Evolutionary conservation across 768 basidiomycete genomes (phyloP), one percentile per base, ranked within the genome.

Genomic region (Leccinellum rugosiceps): DNA sequence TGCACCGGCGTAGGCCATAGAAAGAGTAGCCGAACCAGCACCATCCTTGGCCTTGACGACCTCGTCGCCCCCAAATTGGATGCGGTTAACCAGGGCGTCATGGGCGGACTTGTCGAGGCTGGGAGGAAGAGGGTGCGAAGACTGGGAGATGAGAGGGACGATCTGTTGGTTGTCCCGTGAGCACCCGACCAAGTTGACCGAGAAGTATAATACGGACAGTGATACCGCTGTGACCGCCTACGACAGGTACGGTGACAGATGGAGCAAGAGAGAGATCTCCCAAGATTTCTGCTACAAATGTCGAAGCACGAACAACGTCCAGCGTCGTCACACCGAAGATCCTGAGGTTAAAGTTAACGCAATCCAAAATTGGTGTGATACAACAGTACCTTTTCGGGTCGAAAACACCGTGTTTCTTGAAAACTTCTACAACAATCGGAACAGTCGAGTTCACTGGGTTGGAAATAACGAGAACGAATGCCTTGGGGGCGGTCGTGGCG

Each of bases 401-500:
- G 71, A 89, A 98, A 28, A 92, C 89, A 46, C 86, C 87, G 62
- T 88, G 83, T 75, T 92, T 88, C 85, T 96, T 99, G 79, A 95
- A 84, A 35, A 96, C 88, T 75, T 98, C 96, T 15, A 85, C 93
- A 47, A 94, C 93, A 68, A 99, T 92, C 49, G 97, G 97, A 38
- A 98, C 96, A 38, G 97, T 98, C 44, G 96, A 98, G 84, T 99
- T 98, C 71, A 99, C 96, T 31, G 97, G 97, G 80, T 99, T 99
- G 65, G 97, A 96, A 74, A 99, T 98, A 64, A 99, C 94, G 50
- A 94, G 84, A 46, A 98, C 84, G 66, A 90, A 88, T 21, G 97
- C 97, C 69, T 94, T 94, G 58, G 96, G 96, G 44, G 85, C 84
- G 50, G 76, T 70, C 15, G 82, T 85, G 15, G 96, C 95, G 66